These are phyloP conservation scores for Diaporthe destruens DNA, from an alignment of 2,329 filamentous ascomycete species.

Conservation along the genomic window DNA sequence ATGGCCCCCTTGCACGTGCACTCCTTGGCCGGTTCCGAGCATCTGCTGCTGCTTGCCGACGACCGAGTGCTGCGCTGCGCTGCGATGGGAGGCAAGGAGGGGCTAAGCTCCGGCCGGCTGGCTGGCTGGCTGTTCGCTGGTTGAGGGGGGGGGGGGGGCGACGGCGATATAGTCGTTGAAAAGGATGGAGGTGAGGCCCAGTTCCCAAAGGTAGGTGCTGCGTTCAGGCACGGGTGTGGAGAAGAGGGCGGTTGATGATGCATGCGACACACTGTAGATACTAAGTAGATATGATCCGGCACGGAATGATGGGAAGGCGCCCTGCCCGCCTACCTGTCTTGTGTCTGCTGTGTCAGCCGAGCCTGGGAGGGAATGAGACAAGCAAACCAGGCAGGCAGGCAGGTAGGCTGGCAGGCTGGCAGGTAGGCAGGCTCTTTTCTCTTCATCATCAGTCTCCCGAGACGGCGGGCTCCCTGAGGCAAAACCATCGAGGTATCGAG, in stretches of 20 bases:
- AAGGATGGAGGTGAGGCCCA: neutral
- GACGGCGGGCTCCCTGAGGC: neutral
- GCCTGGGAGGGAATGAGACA: neutral
- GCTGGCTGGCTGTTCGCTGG: constrained; percentile 12
- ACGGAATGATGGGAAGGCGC: neutral
- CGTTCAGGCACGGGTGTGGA: constrained; percentile 18
- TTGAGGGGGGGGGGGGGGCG: neutral
- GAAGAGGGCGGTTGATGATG: constrained; percentile 21
- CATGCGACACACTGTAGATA: neutral
- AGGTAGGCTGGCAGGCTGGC: neutral
- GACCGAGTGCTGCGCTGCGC: neutral
- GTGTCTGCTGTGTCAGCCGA: constrained; percentile 30
- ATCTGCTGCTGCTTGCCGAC: neutral
- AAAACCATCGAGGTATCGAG: neutral
- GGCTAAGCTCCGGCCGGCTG: constrained; percentile 4
- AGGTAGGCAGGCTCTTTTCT: constrained; percentile 19
- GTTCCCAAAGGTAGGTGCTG: constrained; percentile 12
- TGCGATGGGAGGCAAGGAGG: neutral
- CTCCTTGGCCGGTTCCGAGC: constrained; percentile 26
- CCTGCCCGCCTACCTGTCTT: constrained; percentile 10
- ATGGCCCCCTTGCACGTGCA: constrained; percentile 33
- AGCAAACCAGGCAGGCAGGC: neutral
- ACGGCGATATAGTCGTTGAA: constrained; percentile 12
- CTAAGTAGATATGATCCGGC: neutral
- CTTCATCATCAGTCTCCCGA: constrained; percentile 14